phyloP scores from a whole-genome alignment of 1,139 yeast species.

The Magnusiomyces tetraspermus region DNA sequence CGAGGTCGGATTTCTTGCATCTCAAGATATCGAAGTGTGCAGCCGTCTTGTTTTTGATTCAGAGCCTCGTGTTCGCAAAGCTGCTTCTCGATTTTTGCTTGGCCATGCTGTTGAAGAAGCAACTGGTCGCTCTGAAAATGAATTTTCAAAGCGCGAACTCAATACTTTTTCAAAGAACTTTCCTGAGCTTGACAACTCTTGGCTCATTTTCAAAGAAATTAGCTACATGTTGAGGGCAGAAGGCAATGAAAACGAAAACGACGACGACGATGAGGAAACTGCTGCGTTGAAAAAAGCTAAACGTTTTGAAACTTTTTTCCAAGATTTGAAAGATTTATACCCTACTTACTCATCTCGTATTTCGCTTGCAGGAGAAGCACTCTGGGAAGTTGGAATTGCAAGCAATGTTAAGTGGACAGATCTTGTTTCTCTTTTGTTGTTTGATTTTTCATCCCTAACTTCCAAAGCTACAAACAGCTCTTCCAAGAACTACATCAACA shows the following conservation, averaged over 20 bases:
- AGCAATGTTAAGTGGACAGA: conserved; percentile 20
- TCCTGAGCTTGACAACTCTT: conserved; percentile 17
- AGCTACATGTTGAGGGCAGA: conserved; percentile 13
- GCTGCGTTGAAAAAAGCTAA: conserved; percentile 4
- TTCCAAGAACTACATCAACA: conserved; percentile 14
- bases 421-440: conserved; percentile 22
- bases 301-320: conserved; percentile 5
- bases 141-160: conserved; percentile 17
- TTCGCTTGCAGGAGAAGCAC: conserved; percentile 20
- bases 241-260: conserved; percentile 10
- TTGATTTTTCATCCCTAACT: conserved; percentile 25
- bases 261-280: conserved; percentile 16
- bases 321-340: conserved; percentile 15
- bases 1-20: conserved; percentile 54
- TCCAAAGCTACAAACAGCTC: conserved; percentile 15
- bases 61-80: conserved; percentile 29
- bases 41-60: conserved; percentile 41
- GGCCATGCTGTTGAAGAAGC: conserved; percentile 20
- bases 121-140: conserved; percentile 7
- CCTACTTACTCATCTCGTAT: conserved; percentile 16
- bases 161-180: conserved; percentile 14
- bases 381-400: conserved; percentile 17
- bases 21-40: conserved; percentile 37
- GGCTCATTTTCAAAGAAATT: conserved; percentile 23
- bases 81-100: conserved; percentile 25